Conservation (phyloP, 208 protist species). For the Trypanosoma platydactyli region DNA sequence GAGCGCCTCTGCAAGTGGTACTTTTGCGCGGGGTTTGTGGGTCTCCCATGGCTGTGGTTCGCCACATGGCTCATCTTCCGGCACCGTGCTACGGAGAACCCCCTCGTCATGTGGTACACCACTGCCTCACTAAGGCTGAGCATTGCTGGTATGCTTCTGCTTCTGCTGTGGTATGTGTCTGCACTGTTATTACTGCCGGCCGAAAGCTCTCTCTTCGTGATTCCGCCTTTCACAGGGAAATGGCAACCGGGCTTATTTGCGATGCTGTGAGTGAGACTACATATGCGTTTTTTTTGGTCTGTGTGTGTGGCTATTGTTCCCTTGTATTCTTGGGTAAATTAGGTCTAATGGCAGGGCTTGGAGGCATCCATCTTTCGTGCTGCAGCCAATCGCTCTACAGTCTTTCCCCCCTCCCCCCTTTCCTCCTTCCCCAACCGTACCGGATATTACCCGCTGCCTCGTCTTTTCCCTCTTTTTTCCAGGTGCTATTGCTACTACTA, state of each 20-base stretch:
- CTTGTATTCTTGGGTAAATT: neutral
- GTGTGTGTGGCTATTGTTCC: conserved; percentile 3
- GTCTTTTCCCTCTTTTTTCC: conserved; percentile 14
- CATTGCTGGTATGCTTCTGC: conserved; percentile 16
- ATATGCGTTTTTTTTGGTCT: neutral
- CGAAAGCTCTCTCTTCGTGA: conserved; percentile 32
- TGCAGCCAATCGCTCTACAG: too few species aligned
- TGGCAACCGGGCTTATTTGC: conserved; percentile 21
- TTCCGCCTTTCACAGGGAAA: conserved; percentile 32
- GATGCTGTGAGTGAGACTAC: neutral
- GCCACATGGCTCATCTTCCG: conserved; percentile 35
- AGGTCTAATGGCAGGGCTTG: too few species aligned
- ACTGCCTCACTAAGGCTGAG: conserved; percentile 21
- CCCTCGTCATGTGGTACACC: conserved; percentile 31
- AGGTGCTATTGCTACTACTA: neutral
- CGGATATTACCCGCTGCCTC: neutral
- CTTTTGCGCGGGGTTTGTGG: conserved; percentile 40
- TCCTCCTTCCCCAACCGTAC: conserved; percentile 6
- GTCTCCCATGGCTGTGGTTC: conserved; percentile 47
- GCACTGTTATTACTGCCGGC: conserved; percentile 26
- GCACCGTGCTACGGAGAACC: conserved; percentile 8
- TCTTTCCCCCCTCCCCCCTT: neutral
- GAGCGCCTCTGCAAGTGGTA: conserved; percentile 39
- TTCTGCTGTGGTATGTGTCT: conserved; percentile 32
- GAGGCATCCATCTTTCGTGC: too few species aligned